Percentiles rank a stretch among this genome's conserved stretches.
phyloP scores from a whole-genome alignment of 768 basidiomycete species.

The Amanita inopinata region DNA sequence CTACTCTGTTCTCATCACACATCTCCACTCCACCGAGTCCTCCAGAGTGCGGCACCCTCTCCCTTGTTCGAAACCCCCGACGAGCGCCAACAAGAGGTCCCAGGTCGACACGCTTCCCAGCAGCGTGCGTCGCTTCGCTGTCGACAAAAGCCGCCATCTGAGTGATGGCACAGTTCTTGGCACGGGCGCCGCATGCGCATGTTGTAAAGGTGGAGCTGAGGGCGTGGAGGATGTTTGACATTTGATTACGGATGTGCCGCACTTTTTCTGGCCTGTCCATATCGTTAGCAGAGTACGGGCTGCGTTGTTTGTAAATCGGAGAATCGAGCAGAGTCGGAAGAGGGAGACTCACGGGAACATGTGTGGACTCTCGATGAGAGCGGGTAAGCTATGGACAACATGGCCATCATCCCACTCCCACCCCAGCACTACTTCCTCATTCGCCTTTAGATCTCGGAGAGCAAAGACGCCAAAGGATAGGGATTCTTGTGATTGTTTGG shows the following conservation, averaged over 20 bases:
- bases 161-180: constrained; percentile 51
- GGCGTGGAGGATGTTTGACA: constrained; percentile 61
- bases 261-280: constrained; percentile 34
- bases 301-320: constrained; percentile 14
- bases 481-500: constrained; percentile 18
- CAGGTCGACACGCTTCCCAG: constrained; percentile 29
- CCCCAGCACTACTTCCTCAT: constrained; percentile 81
- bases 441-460: constrained; percentile 55
- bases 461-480: constrained; percentile 79
- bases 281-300: constrained; percentile 8
- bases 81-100: constrained; percentile 55
- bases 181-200: constrained; percentile 59
- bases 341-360: constrained; percentile 43
- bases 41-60: constrained; percentile 44
- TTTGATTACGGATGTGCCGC: constrained; percentile 49
- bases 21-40: constrained; percentile 60
- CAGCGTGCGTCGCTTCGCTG: constrained; percentile 10
- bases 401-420: constrained; percentile 98
- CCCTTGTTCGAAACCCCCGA: constrained; percentile 54
- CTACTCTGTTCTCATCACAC: constrained; percentile 10
- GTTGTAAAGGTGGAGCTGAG: constrained; percentile 64
- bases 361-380: constrained; percentile 47
- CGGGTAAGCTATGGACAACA: constrained; percentile 70
- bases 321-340: constrained; percentile 11
- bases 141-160: constrained; percentile 59